Conservation (phyloP, 768 basidiomycete genomes). For the Amanita jacksonii region DNA sequence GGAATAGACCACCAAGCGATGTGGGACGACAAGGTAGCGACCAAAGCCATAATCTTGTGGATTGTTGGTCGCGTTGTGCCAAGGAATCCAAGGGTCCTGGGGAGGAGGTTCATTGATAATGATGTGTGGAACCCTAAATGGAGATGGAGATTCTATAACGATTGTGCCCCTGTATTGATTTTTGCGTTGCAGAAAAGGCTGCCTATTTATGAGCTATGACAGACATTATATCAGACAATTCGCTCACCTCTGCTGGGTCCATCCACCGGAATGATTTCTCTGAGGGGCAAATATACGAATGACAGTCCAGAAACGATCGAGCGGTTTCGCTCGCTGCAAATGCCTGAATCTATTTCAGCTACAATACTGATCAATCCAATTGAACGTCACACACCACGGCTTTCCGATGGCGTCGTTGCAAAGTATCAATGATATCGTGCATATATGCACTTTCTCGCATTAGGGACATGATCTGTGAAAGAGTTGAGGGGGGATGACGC, state of each 20-base stretch:
- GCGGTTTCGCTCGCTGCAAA: slow-evolving; percentile 30
- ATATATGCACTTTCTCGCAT: slow-evolving; percentile 22
- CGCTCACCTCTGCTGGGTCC: slow-evolving; percentile 41
- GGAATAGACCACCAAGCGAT: slow-evolving; percentile 11
- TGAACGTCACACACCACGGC: slow-evolving; percentile 25
- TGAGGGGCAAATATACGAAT: slow-evolving; percentile 19
- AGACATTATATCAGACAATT: background rate
- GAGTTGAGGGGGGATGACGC: background rate
- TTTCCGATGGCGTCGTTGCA: slow-evolving; percentile 30
- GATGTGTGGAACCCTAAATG: slow-evolving; percentile 36
- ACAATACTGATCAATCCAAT: slow-evolving; percentile 6
- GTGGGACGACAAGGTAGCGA: slow-evolving; percentile 21
- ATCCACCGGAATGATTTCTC: slow-evolving; percentile 38
- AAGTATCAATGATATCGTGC: slow-evolving; percentile 21
- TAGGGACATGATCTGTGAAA: slow-evolving; percentile 11
- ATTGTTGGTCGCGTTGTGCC: slow-evolving; percentile 24
- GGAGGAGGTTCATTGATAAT: slow-evolving; percentile 30
- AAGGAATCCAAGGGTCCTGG: slow-evolving; percentile 28
- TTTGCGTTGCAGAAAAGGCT: slow-evolving; percentile 25
- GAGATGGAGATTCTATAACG: slow-evolving; percentile 33
- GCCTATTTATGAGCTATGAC: background rate
- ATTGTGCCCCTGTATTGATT: slow-evolving; percentile 21
- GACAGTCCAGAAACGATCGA: slow-evolving; percentile 19
- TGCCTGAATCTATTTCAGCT: slow-evolving; percentile 24
- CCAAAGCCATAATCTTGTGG: slow-evolving; percentile 29